phyloP scores from a whole-genome alignment of 768 basidiomycete species.

The Hypholoma sublateritium region DNA sequence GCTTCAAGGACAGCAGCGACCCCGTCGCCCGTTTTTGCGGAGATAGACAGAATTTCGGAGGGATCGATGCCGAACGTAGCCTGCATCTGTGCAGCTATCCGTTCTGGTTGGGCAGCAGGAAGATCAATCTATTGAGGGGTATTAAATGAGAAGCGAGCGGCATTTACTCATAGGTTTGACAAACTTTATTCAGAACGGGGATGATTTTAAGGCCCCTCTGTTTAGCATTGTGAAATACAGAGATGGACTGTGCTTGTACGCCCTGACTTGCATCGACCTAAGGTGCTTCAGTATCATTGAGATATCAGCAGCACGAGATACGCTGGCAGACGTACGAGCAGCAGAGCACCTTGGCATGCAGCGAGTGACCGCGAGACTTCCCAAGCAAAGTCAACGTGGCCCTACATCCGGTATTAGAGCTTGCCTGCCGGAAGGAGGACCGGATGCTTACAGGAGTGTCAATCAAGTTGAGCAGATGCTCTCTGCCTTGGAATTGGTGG shows the following conservation, averaged over 20 bases:
- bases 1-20: conserved; percentile 76
- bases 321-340: conserved; percentile 39
- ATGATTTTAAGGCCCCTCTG: conserved; percentile 82
- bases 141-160: neutral
- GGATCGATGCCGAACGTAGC: conserved; percentile 81
- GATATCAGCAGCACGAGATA: neutral
- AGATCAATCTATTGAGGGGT: conserved; percentile 73
- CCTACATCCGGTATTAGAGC: conserved; percentile 38
- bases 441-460: conserved; percentile 78
- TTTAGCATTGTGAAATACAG: conserved; percentile 86
- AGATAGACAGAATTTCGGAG: conserved; percentile 73
- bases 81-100: conserved; percentile 78
- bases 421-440: neutral
- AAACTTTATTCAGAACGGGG: conserved; percentile 90
- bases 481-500: conserved; percentile 50
- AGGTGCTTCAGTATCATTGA: neutral
- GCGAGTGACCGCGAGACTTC: conserved; percentile 92
- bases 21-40: conserved; percentile 90
- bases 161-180: conserved; percentile 6
- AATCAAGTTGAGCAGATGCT: conserved; percentile 87
- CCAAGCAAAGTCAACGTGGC: conserved; percentile 98
- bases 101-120: conserved; percentile 81
- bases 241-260: conserved; percentile 96
- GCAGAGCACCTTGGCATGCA: conserved; percentile 87
- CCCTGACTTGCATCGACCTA: conserved; percentile 98